Evolutionary conservation across 768 basidiomycete genomes (phyloP).

Genomic region (Astraeus odoratus): DNA sequence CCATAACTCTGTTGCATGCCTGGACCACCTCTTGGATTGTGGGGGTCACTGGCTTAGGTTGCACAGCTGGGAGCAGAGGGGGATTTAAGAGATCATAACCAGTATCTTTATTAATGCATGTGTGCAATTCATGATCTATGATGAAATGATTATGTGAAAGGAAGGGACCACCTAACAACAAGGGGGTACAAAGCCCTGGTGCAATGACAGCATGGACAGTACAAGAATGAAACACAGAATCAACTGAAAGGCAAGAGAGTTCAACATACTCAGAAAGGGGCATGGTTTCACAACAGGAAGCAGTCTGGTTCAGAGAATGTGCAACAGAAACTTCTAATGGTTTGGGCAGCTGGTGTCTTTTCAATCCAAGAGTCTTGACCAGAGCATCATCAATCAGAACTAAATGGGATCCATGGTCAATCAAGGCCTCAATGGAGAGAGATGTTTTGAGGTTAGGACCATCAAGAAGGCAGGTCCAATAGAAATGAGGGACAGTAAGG

Average conservation of each 20-base stretch:
- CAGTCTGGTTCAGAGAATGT: not conserved
- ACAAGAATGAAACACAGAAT: conserved; percentile 2
- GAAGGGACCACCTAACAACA: conserved; percentile 31
- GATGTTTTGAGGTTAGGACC: not conserved
- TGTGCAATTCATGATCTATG: conserved; percentile 15
- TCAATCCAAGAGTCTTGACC: conserved; percentile 7
- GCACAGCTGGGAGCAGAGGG: not conserved
- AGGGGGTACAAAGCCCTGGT: conserved; percentile 16
- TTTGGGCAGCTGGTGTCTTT: not conserved
- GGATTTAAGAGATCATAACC: not conserved
- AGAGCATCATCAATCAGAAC: conserved; percentile 26
- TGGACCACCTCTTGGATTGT: not conserved
- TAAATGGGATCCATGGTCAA: conserved; percentile 26
- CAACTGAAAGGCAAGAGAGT: conserved; percentile 5
- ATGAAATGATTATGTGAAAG: conserved; percentile 29
- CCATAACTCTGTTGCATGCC: not conserved
- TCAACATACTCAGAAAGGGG: conserved; percentile 10
- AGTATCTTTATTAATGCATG: conserved; percentile 2
- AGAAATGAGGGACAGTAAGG: conserved; percentile 2
- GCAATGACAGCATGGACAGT: conserved; percentile 18
- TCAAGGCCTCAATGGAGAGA: conserved; percentile 9
- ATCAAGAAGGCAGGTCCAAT: conserved; percentile 9
- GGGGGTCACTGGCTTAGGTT: not conserved
- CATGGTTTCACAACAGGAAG: not conserved
- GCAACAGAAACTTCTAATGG: conserved; percentile 5